Evolutionary conservation across 805 yeast species (phyloP).

Genomic region (Candida sphagnicola): DNA sequence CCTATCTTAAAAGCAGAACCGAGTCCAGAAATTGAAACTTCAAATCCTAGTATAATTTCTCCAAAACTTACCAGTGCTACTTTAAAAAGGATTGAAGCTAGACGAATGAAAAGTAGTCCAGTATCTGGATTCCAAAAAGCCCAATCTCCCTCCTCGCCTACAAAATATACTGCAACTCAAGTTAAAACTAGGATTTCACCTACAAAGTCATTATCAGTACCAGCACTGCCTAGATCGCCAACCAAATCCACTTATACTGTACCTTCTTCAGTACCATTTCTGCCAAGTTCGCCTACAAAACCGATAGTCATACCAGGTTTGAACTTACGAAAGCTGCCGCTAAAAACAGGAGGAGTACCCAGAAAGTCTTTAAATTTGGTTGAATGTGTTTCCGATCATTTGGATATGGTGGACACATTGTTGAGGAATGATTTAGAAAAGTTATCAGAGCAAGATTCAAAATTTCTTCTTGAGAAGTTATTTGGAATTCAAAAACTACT

Average conservation of each 20-base stretch:
- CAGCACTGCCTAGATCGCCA: constrained; percentile 3
- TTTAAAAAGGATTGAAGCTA: constrained; percentile 29
- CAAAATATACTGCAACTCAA: constrained; percentile 1
- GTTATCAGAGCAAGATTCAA: not conserved
- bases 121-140: constrained; percentile 5
- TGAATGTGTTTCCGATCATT: not conserved
- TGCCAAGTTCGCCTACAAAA: constrained; percentile 3
- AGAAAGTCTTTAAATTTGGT: not conserved
- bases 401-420: not conserved
- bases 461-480: not conserved
- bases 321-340: not conserved
- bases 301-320: constrained; percentile 1
- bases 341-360: not conserved
- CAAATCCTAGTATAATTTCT: constrained; percentile 11
- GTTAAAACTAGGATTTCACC: constrained; percentile 3
- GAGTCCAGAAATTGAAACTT: not conserved
- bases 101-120: constrained; percentile 10
- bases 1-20: constrained; percentile 1
- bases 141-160: not conserved
- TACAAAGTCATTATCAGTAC: constrained; percentile 5
- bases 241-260: not conserved
- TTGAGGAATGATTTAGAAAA: constrained; percentile 2
- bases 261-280: not conserved
- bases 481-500: not conserved
- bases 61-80: constrained; percentile 30